Base-by-base conservation (phyloP, 192 early-diverging fungal species). In the Spizellomyces punctatus region DNA sequence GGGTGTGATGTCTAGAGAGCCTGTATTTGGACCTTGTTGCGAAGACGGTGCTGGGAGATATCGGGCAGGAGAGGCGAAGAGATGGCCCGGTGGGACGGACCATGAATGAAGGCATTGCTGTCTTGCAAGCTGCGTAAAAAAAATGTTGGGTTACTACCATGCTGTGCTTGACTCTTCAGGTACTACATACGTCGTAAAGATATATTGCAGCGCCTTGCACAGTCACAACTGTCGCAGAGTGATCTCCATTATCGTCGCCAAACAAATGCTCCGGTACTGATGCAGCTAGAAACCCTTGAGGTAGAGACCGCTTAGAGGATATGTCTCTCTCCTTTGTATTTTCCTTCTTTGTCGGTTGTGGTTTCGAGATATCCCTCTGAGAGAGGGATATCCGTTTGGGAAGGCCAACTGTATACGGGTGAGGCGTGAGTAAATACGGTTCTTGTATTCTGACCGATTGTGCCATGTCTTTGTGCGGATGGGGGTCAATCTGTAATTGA, bases 21-120 rank as follows among this genome's bases (percentile, higher is more conserved):
- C 27, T 36, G 27, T 36, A 3, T 36, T 36, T 36, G 27, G 27
- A 36, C 27, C 27, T 36, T 36, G 27, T n/a, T n/a, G n/a, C n/a
- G n/a, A n/a, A n/a, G 58, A 46, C n/a, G 6, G 12, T 19, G 27
- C 61, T 10, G 70, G 70, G 22, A 72, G 70, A 62, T 43, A 72
- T 10, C 70, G 70, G 27, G 70, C 70, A 63, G 70, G 70, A 10
- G n/a, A 72, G 22, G 46, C 50, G 46, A 72, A 72, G 21, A 63
- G 54, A 6, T 16, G 17, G 10, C 61, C 70, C 21, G 70, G 70
- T 10, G 70, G 61, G 5, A 72, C 70, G 0, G 70, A 72, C 70
- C 70, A 72, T 10, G 70, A 63, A 22, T 64, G 63, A 1, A 72
- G 70, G 22, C 48, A 64, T 64, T 72, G 70, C 48, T 72, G 60